Conservation (phyloP, 2,329 filamentous ascomycete species). For the Ophiostoma sp. region DNA sequence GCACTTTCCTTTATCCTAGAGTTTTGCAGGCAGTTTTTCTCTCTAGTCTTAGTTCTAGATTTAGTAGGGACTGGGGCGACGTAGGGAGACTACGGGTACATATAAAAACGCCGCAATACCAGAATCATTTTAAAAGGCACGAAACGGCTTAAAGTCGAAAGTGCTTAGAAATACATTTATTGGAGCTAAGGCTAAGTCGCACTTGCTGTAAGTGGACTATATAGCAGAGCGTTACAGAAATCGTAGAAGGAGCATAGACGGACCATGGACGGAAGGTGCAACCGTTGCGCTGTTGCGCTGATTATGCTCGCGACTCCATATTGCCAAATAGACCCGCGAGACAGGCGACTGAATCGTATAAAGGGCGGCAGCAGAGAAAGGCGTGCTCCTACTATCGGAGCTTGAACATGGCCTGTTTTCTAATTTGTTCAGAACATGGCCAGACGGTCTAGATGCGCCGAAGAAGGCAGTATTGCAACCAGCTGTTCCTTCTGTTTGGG, state of each 20-base stretch:
- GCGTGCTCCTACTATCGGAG: background rate
- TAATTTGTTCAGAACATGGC: background rate
- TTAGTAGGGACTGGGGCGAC: background rate
- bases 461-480: background rate
- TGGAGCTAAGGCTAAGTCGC: conserved; percentile 2
- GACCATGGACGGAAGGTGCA: background rate
- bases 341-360: background rate
- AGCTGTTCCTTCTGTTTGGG: background rate
- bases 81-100: conserved; percentile 8
- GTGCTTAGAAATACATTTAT: conserved; percentile 11
- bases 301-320: background rate
- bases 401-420: background rate
- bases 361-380: background rate
- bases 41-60: background rate
- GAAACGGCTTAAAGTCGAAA: background rate
- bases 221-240: background rate
- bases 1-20: background rate
- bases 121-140: background rate
- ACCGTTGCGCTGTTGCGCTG: conserved; percentile 1
- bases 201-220: background rate
- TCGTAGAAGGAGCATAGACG: background rate
- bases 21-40: background rate
- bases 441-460: background rate
- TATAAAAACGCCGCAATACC: background rate
- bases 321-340: background rate